Conservation (phyloP, 2,329 filamentous ascomycete genomes). For the Xenoacremonium recifei region DNA sequence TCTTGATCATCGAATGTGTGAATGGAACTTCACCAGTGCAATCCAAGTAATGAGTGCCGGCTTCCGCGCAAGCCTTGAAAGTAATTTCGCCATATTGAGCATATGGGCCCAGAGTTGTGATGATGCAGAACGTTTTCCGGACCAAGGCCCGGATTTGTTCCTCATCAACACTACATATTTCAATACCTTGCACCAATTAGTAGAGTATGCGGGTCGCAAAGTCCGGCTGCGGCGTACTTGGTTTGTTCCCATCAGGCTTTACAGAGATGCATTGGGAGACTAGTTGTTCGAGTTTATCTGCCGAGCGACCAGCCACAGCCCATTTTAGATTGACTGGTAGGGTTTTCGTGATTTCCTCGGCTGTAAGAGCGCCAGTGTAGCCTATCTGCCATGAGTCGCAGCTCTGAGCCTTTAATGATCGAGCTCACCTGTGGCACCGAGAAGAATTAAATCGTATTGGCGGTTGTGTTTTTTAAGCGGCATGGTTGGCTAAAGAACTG, state of each 20-base stretch:
- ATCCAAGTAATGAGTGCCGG: conserved; percentile 62
- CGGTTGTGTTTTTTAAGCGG: conserved; percentile 43
- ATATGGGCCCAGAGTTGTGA: conserved; percentile 59
- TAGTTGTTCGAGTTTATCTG: conserved; percentile 66
- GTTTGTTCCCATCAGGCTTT: conserved; percentile 66
- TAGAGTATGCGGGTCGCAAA: no score
- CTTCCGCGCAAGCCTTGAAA: conserved; percentile 58
- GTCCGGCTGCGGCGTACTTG: no score
- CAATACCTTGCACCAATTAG: no score
- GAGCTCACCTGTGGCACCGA: conserved; percentile 51
- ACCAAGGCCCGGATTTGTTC: conserved; percentile 45
- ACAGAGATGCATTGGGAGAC: conserved; percentile 62
- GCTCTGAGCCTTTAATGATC: no score
- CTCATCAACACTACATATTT: conserved; percentile 46
- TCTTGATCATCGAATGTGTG: conserved; percentile 54
- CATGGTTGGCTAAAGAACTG: no score
- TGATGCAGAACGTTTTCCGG: conserved; percentile 52
- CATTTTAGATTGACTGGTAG: conserved; percentile 78
- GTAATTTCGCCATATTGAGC: conserved; percentile 51
- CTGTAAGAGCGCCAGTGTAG: conserved; percentile 75
- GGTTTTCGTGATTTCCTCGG: conserved; percentile 68
- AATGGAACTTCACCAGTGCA: conserved; percentile 59
- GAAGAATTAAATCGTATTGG: conserved; percentile 53
- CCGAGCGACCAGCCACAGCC: conserved; percentile 84
- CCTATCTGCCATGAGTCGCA: no score